A percentile compares a stretch with the other conserved stretches of the same genome.
Evolutionary conservation across 371 early-diverging fungal genomes (phyloP).

Genomic region (Thermomucor indicae-seudaticae): DNA sequence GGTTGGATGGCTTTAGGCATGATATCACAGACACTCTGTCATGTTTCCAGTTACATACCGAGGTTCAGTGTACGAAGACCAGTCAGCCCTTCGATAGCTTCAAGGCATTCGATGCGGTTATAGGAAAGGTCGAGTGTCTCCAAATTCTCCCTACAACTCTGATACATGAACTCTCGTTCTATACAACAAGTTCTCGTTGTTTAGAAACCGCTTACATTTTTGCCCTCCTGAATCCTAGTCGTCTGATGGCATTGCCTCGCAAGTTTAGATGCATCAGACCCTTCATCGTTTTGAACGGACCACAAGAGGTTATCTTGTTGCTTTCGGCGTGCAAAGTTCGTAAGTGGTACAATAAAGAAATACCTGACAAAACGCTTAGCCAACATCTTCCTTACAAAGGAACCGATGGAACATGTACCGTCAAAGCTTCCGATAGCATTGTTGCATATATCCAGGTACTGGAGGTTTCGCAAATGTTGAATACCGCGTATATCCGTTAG

Average conservation of each 20-base stretch:
- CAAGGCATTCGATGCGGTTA: slow-evolving; percentile 47
- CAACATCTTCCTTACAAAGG: neutral
- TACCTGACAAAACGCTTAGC: slow-evolving; percentile 1
- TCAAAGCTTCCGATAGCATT: slow-evolving; percentile 41
- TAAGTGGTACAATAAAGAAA: slow-evolving; percentile 23
- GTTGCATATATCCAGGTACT: slow-evolving; percentile 45
- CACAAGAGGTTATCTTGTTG: slow-evolving; percentile 40
- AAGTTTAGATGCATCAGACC: slow-evolving; percentile 38
- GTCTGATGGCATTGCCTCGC: slow-evolving; percentile 35
- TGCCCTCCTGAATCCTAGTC: slow-evolving; percentile 28
- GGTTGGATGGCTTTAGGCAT: neutral
- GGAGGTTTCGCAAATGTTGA: slow-evolving; percentile 30
- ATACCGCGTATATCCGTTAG: slow-evolving; percentile 37
- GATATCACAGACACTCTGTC: too few relatives aligned
- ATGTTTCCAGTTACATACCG: slow-evolving; percentile 17
- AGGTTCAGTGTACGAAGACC: slow-evolving; percentile 39
- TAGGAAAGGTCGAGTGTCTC: slow-evolving; percentile 50
- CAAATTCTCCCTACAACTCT: slow-evolving; percentile 27
- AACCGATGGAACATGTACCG: slow-evolving; percentile 15
- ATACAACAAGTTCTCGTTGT: neutral
- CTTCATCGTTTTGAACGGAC: slow-evolving; percentile 34
- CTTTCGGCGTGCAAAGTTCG: slow-evolving; percentile 43
- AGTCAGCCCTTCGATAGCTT: slow-evolving; percentile 33
- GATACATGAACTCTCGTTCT: neutral
- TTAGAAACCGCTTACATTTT: slow-evolving; percentile 26